Evolutionary conservation across 2,329 filamentous ascomycete species (phyloP).

Genomic region (Colletotrichum higginsianum): DNA sequence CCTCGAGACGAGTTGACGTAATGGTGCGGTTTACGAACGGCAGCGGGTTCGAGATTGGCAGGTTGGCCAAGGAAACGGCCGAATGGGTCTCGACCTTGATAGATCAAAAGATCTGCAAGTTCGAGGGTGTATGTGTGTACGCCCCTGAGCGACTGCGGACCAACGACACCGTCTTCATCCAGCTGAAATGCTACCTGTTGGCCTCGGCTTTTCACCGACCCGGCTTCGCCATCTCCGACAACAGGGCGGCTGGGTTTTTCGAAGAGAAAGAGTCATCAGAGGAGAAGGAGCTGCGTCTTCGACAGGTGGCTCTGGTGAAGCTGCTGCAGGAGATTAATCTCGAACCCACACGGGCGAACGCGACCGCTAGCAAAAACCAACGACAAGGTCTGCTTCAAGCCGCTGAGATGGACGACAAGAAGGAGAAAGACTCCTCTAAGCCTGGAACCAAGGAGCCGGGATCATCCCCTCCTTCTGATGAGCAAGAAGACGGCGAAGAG

Average conservation of each 20-base stretch:
- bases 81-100: conserved; percentile 93
- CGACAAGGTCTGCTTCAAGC: conserved; percentile 88
- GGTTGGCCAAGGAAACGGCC: conserved; percentile 88
- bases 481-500: conserved; percentile 91
- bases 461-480: conserved; percentile 71
- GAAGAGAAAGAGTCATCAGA: conserved; percentile 89
- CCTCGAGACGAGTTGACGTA: conserved; percentile 82
- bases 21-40: conserved; percentile 91
- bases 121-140: conserved; percentile 91
- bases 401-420: conserved; percentile 89
- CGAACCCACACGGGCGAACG: conserved; percentile 81
- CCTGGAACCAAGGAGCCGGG: conserved; percentile 48
- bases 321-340: conserved; percentile 92
- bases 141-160: conserved; percentile 87
- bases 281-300: conserved; percentile 85
- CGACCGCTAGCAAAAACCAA: conserved; percentile 81
- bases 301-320: conserved; percentile 90
- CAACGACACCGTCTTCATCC: conserved; percentile 95
- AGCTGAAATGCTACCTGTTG: conserved; percentile 84
- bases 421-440: conserved; percentile 68
- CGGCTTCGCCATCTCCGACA: conserved; percentile 75
- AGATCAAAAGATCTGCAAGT: conserved; percentile 89
- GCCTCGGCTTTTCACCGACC: conserved; percentile 79
- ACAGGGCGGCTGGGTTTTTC: conserved; percentile 81
- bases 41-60: conserved; percentile 85